Conservation (phyloP, 2,329 filamentous ascomycete genomes). For the Stachybotrys elegans region DNA sequence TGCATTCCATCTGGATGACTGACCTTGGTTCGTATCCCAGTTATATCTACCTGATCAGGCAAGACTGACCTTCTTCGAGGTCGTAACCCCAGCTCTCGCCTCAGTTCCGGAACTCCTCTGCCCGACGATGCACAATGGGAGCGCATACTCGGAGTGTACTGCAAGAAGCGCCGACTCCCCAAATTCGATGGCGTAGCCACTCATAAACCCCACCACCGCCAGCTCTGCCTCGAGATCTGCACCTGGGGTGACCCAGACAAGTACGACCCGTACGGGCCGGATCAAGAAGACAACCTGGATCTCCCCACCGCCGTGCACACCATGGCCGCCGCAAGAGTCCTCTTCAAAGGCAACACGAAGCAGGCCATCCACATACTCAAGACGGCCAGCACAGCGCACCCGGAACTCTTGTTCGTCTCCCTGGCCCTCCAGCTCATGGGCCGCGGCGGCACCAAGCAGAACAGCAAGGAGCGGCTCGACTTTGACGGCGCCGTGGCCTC, state of each 20-base stretch:
- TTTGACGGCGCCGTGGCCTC: conserved; percentile 55
- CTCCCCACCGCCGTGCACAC: conserved; percentile 57
- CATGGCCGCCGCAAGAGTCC: conserved; percentile 69
- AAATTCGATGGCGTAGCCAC: conserved; percentile 60
- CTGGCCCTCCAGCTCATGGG: conserved; percentile 61
- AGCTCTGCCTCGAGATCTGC: conserved; percentile 71
- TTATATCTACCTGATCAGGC: neutral
- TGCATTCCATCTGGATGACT: conserved; percentile 67
- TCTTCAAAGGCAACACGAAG: conserved; percentile 67
- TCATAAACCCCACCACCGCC: conserved; percentile 62
- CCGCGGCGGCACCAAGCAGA: conserved; percentile 39
- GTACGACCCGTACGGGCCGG: conserved; percentile 37
- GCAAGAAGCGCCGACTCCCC: conserved; percentile 56
- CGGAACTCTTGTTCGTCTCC: conserved; percentile 64
- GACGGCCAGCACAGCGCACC: conserved; percentile 55
- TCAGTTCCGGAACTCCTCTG: conserved; percentile 37
- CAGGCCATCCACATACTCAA: conserved; percentile 67
- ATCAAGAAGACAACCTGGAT: conserved; percentile 37
- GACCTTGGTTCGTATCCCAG: conserved; percentile 50
- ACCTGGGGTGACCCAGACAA: conserved; percentile 60
- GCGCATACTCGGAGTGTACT: conserved; percentile 57
- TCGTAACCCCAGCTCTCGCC: conserved; percentile 39
- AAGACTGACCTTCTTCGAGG: conserved; percentile 29
- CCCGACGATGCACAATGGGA: conserved; percentile 54
- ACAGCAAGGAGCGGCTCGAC: conserved; percentile 46